A percentile compares a stretch with the other conserved stretches of the same genome.
phyloP scores from a whole-genome alignment of 495 filamentous ascomycete genomes.

The Clavariopsis aquatica region DNA sequence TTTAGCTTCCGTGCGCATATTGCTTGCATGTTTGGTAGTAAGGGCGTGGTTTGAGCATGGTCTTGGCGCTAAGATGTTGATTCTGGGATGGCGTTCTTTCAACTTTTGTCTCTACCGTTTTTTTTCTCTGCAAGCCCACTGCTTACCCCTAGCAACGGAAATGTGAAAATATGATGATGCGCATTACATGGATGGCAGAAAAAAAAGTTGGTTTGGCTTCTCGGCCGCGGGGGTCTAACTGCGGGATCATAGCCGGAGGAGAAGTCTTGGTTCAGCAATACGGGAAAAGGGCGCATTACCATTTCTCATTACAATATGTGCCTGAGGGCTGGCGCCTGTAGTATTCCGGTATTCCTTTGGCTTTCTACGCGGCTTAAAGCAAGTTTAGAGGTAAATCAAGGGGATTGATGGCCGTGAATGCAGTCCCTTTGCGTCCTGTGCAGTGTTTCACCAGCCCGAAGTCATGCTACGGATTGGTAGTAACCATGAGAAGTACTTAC shows the following conservation, averaged over 20 bases:
- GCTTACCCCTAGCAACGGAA: neutral
- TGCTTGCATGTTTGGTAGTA: conserved; percentile 4
- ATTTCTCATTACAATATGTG: neutral
- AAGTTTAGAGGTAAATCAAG: too few relatives aligned
- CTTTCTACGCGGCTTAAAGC: too few relatives aligned
- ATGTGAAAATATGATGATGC: neutral
- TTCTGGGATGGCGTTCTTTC: neutral
- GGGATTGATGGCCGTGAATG: too few relatives aligned
- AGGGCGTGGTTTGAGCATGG: conserved; percentile 27
- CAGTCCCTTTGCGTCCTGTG: too few relatives aligned
- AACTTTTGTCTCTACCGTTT: neutral
- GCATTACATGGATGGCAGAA: neutral
- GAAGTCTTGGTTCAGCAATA: neutral
- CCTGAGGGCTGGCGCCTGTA: too few relatives aligned
- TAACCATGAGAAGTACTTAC: too few relatives aligned
- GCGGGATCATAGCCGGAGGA: neutral
- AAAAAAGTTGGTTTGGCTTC: neutral
- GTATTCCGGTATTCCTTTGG: too few relatives aligned
- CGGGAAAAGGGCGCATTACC: conserved; percentile 1
- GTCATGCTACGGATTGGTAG: too few relatives aligned
- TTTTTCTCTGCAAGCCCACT: conserved; percentile 9
- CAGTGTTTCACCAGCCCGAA: too few relatives aligned
- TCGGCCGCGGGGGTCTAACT: conserved; percentile 25
- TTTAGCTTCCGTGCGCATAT: conserved; percentile 12
- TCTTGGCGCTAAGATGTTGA: conserved; percentile 7